Base-by-base conservation (phyloP, 805 yeast genomes). In the Saccharomycopsis olivae region DNA sequence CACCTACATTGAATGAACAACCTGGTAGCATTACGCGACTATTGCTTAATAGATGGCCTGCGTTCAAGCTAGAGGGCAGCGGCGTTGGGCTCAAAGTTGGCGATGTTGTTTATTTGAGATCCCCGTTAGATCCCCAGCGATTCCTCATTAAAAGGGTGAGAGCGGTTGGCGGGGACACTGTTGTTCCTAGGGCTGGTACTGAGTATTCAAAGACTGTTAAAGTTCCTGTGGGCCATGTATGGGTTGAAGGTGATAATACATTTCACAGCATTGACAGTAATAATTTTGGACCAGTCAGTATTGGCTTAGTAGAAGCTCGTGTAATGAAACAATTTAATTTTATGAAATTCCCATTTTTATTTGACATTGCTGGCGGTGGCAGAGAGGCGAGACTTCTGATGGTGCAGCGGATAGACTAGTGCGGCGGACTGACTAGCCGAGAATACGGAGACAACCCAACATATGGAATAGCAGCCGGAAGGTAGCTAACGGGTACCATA, bases 181-280 rank as follows among this genome's bases (percentile, higher is more conserved):
- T 88, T 0, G 52, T 58, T 5, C 75, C 94, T 2, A 64, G 79
- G 40, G 61, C 67, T 30, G 79, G 78, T 5, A n/a, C 14, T 6
- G 4, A 16, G 4, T 14, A 5, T 13, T 8, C 9, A 14, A 35
- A 32, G 23, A 20, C 36, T 11, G 77, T 79, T 4, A 57, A 61
- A 25, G 62, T 89, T 2, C 96, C 96, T 2, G 60, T 81, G 40
- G 79, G 76, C 51, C 96, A 89, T 54, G 50, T 85, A 5, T 89
- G 96, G 96, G 87, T 87, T 0, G 96, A 89, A 56, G 97, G 97
- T 5, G 97, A 89, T 57, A 87, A 85, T 54, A 58, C 73, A 13
- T 66, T 66, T 34, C 89, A 80, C 52, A 79, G 94, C 1, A 63
- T 87, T 2, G 97, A 89, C 59, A 78, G 89, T 38, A 88, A 87